Evolutionary conservation across 176 grass and related monocot species (phyloP).

Genomic region (Stipa capillata): DNA sequence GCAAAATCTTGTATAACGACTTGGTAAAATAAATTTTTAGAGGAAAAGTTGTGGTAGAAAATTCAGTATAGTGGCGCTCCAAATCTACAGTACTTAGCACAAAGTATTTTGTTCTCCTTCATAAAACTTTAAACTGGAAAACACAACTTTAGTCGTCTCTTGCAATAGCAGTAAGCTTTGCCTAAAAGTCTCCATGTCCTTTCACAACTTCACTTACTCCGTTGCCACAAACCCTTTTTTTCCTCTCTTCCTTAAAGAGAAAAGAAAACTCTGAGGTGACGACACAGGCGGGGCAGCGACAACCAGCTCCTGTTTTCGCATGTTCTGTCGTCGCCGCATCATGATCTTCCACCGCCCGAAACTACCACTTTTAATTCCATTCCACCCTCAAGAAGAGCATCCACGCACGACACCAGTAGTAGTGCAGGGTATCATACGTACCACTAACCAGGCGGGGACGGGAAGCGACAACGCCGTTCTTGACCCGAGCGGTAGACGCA

Average conservation of each 20-base stretch:
- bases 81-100: neutral
- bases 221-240: neutral
- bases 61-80: too few relatives aligned
- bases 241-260: too few relatives aligned
- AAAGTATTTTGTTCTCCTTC: neutral
- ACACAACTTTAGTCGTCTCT: neutral
- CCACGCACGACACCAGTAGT: neutral
- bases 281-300: neutral
- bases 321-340: too few relatives aligned
- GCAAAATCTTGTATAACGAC: neutral
- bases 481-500: neutral
- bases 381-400: neutral
- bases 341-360: too few relatives aligned
- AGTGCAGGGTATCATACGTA: neutral
- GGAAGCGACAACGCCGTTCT: constrained; percentile 18
- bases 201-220: neutral
- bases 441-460: neutral
- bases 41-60: too few relatives aligned
- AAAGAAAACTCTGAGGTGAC: too few relatives aligned
- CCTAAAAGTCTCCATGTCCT: neutral
- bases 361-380: too few relatives aligned
- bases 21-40: neutral
- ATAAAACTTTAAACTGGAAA: neutral
- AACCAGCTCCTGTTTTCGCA: neutral
- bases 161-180: neutral